Evolutionary conservation across 257 asterid species (phyloP).

Genomic region (Fraxinus americana): DNA sequence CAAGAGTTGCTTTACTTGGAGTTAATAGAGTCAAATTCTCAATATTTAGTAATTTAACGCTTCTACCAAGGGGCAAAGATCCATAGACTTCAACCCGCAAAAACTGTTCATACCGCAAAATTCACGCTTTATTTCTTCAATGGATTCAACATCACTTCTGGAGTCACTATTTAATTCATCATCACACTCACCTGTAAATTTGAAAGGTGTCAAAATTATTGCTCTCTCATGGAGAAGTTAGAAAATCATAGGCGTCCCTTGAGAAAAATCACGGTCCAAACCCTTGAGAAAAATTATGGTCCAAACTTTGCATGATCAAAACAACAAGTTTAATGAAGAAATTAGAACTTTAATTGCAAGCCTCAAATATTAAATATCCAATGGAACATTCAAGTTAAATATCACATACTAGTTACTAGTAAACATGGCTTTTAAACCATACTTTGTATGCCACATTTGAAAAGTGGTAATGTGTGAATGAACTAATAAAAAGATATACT

Average conservation of each 20-base stretch:
- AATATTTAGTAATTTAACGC: constrained; percentile 48
- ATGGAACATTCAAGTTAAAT: background rate
- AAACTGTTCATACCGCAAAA: constrained; percentile 34
- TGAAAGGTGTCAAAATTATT: constrained; percentile 20
- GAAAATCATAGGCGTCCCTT: constrained; percentile 19
- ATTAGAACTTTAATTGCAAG: background rate
- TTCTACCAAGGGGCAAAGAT: constrained; percentile 39
- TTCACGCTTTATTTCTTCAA: constrained; percentile 55
- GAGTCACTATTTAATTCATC: constrained; percentile 60
- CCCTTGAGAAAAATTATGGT: background rate
- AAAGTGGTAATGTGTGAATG: background rate
- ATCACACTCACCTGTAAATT: constrained; percentile 81
- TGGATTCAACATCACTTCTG: constrained; percentile 33
- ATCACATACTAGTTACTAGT: background rate
- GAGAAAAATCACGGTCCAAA: background rate
- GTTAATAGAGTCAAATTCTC: constrained; percentile 72
- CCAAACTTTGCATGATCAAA: background rate
- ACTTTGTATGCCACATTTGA: background rate
- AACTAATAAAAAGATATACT: background rate
- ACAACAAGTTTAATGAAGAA: constrained; percentile 6
- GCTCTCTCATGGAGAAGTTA: background rate
- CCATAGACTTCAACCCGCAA: constrained; percentile 44
- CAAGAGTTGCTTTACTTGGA: constrained; percentile 68
- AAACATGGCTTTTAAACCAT: background rate
- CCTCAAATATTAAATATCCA: background rate